These are phyloP conservation scores for Beauveria medogensis DNA, from an alignment of 2,329 filamentous ascomycete species.

Conservation along the genomic window DNA sequence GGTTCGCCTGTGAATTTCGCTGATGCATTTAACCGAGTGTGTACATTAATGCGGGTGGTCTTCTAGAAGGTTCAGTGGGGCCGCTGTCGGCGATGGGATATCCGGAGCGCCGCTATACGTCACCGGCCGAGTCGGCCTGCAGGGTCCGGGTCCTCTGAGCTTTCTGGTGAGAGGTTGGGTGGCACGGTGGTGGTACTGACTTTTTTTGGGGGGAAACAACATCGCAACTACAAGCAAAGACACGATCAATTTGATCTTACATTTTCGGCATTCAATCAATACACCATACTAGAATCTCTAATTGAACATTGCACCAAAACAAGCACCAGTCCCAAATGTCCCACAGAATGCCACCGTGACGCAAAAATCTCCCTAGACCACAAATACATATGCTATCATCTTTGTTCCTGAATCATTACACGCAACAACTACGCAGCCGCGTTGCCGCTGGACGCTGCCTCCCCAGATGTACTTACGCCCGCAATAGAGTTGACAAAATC, in stretches of 20 bases:
- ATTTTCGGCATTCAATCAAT: neutral
- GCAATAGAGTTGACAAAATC: conserved; percentile 75
- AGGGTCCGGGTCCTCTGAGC: neutral
- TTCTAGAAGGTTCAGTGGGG: conserved; percentile 42
- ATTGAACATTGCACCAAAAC: neutral
- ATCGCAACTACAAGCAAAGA: neutral
- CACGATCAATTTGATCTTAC: neutral
- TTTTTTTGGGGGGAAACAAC: neutral
- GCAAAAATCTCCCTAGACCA: neutral
- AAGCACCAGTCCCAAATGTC: neutral
- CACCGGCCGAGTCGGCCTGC: neutral
- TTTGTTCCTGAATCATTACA: neutral
- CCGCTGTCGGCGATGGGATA: conserved; percentile 7
- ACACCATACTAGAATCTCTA: neutral
- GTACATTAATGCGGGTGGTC: conserved; percentile 27
- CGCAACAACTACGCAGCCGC: conserved; percentile 15
- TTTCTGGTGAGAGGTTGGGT: neutral
- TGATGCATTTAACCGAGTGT: conserved; percentile 22
- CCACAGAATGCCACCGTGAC: neutral
- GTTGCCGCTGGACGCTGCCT: conserved; percentile 23
- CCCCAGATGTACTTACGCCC: conserved; percentile 40
- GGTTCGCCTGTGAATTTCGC: neutral
- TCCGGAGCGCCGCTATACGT: neutral
- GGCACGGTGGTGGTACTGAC: too few relatives aligned
- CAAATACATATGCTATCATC: neutral